Percentiles rank a stretch among this genome's conserved stretches.
These are phyloP conservation scores for Podila epicladia DNA, from an alignment of 192 early-diverging fungal genomes.

Conservation along the genomic window DNA sequence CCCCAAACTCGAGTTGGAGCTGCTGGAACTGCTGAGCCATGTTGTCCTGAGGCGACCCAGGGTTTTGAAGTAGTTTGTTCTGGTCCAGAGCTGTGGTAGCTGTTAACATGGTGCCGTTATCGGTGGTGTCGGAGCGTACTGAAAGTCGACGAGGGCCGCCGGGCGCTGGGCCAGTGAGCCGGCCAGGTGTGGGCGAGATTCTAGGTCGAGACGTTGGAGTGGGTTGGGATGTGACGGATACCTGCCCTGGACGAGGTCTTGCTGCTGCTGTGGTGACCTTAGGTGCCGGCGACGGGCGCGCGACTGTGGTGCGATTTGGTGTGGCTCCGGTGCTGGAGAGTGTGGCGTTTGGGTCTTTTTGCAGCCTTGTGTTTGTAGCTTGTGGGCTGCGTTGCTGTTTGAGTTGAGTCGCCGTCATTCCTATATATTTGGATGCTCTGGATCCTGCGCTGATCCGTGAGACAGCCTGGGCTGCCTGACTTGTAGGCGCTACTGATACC, in stretches of 20 bases:
- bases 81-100: conserved; percentile 25
- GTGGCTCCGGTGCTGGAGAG: not conserved
- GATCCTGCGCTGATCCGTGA: conserved; percentile 62
- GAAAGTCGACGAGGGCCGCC: conserved; percentile 28
- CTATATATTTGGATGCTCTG: conserved; percentile 64
- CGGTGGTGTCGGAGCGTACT: conserved; percentile 19
- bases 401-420: conserved; percentile 64
- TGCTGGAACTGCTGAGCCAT: conserved; percentile 57
- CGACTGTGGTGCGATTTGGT: not conserved
- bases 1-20: conserved; percentile 70
- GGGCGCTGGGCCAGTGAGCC: conserved; percentile 17
- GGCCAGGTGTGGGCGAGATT: conserved; percentile 30
- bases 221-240: not conserved
- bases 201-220: conserved; percentile 12
- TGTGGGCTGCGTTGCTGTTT: conserved; percentile 34
- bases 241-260: not conserved
- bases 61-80: conserved; percentile 31
- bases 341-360: too few species aligned
- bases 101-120: conserved; percentile 6
- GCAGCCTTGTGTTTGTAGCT: conserved; percentile 3
- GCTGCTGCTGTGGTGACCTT: not conserved
- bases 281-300: not conserved
- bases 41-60: conserved; percentile 20
- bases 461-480: conserved; percentile 55
- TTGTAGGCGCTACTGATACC: conserved; percentile 15